Percentiles rank a stretch among this genome's conserved stretches.
Conservation (phyloP, 2,329 filamentous ascomycete species). For the Clonostachys chloroleuca region DNA sequence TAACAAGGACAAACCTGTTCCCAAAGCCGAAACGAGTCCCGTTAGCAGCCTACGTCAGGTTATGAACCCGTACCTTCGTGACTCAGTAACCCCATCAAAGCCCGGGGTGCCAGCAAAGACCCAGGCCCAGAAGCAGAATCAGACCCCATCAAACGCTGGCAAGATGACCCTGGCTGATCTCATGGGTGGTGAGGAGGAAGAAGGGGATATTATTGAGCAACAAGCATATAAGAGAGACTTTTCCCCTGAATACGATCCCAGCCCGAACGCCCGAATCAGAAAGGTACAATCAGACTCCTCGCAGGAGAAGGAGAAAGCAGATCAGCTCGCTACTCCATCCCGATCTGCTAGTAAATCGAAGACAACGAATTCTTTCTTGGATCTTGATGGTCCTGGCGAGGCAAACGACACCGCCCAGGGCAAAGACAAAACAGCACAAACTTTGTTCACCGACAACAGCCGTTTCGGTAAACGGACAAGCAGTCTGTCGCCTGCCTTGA, state of each 20-base stretch:
- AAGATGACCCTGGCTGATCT: slow-evolving; percentile 12
- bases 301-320: slow-evolving; percentile 11
- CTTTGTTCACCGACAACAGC: not conserved
- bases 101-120: slow-evolving; percentile 8
- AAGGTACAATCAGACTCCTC: slow-evolving; percentile 46
- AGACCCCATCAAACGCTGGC: not conserved
- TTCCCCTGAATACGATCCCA: slow-evolving; percentile 71
- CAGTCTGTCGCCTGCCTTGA: too few relatives aligned
- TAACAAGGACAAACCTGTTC: slow-evolving; percentile 18
- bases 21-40: slow-evolving; percentile 49
- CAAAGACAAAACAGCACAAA: not conserved
- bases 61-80: slow-evolving; percentile 76
- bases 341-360: slow-evolving; percentile 1
- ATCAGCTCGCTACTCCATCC: slow-evolving; percentile 24
- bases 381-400: slow-evolving; percentile 43
- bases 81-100: slow-evolving; percentile 16
- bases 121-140: not conserved
- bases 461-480: too few relatives aligned
- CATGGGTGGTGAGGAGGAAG: slow-evolving; percentile 11
- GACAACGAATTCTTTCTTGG: slow-evolving; percentile 39
- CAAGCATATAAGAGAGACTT: slow-evolving; percentile 52
- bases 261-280: slow-evolving; percentile 67
- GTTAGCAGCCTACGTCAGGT: slow-evolving; percentile 79
- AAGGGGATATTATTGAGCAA: slow-evolving; percentile 9
- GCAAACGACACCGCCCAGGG: slow-evolving; percentile 27